phyloP scores from a whole-genome alignment of 176 grass and related monocot species.

The Phyllostachys edulis region DNA sequence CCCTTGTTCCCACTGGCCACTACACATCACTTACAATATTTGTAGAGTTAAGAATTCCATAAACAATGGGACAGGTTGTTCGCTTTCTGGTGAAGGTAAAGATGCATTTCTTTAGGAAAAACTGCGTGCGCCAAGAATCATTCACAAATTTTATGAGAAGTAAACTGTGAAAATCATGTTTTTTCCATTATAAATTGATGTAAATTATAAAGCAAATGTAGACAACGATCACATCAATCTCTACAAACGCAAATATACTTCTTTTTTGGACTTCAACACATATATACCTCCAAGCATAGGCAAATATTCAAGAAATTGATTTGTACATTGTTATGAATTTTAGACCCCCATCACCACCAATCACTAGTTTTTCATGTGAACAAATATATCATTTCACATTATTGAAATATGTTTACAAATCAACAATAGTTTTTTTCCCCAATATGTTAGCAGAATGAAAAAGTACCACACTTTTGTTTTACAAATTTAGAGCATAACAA shows the following conservation, averaged over 20 bases:
- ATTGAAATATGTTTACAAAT: background rate
- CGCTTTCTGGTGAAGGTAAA: background rate
- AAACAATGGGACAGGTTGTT: background rate
- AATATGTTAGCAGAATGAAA: background rate
- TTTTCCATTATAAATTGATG: background rate
- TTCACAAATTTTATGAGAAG: background rate
- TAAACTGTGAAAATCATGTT: background rate
- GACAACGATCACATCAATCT: background rate
- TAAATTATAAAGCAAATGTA: background rate
- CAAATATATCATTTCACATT: background rate
- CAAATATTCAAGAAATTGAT: background rate
- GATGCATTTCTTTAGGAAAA: background rate
- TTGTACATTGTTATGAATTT: background rate
- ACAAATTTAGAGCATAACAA: background rate
- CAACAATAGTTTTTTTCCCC: background rate
- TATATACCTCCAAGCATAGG: background rate
- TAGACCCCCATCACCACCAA: background rate
- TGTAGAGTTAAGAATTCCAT: background rate
- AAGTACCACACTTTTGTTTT: background rate
- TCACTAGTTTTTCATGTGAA: background rate
- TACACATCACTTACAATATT: background rate
- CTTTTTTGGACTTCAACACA: background rate
- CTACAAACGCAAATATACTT: background rate
- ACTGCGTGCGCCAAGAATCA: background rate
- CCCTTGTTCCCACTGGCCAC: background rate